phyloP scores from a whole-genome alignment of 495 filamentous ascomycete species.

The Aspergillus incahuasiensis region DNA sequence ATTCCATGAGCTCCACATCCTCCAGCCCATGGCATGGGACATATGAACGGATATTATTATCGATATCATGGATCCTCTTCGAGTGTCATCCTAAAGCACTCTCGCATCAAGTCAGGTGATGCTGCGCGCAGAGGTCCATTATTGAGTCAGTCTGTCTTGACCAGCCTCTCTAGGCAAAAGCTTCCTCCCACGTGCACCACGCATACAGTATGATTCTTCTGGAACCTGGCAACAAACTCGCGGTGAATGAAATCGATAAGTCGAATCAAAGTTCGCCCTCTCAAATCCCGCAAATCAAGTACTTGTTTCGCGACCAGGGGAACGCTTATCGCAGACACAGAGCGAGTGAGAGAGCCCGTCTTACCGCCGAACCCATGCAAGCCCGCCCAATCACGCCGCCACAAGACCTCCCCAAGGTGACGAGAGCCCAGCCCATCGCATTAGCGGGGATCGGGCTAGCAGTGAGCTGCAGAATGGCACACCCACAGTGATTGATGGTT shows the following conservation, averaged over 20 bases:
- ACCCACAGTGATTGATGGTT: slow-evolving; percentile 2
- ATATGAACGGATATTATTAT: too few relatives aligned
- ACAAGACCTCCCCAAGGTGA: slow-evolving; percentile 8
- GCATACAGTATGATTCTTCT: background rate
- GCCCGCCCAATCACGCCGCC: slow-evolving; percentile 9
- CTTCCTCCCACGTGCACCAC: background rate
- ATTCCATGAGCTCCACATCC: too few relatives aligned
- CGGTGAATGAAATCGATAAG: background rate
- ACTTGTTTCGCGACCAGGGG: background rate
- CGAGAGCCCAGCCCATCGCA: slow-evolving; percentile 9
- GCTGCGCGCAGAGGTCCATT: background rate
- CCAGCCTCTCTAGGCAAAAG: background rate
- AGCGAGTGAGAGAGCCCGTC: slow-evolving; percentile 12
- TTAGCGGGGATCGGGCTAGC: slow-evolving; percentile 10
- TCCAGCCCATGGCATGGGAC: too few relatives aligned
- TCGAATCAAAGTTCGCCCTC: background rate
- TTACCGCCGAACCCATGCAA: slow-evolving; percentile 11
- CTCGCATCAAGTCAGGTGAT: too few relatives aligned
- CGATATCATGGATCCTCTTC: too few relatives aligned
- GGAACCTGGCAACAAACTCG: background rate
- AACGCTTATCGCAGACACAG: background rate
- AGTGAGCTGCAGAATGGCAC: slow-evolving; percentile 2
- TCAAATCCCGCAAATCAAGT: background rate
- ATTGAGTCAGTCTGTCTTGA: background rate
- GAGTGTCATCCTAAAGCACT: too few relatives aligned